Percentiles rank a stretch among this genome's conserved stretches.
phyloP scores from a whole-genome alignment of 169 alveolate species.

The Cryptosporidium ryanae region DNA sequence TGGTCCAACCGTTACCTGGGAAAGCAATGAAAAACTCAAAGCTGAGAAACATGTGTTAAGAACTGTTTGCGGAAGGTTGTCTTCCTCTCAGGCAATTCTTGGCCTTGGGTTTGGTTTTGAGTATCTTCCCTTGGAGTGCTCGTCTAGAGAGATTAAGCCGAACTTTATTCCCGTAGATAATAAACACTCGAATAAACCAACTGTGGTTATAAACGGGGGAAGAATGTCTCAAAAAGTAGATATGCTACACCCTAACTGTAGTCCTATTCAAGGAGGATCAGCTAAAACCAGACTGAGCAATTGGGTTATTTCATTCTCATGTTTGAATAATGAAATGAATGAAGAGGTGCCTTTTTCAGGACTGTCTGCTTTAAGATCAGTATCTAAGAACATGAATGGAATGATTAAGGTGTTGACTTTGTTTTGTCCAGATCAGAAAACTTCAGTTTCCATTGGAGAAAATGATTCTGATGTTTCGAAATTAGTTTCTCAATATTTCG shows the following conservation, averaged over 20 bases:
- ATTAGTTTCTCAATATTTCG: slow-evolving; percentile 27
- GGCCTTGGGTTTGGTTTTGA: slow-evolving; percentile 69
- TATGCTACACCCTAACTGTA: slow-evolving; percentile 42
- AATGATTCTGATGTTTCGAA: slow-evolving; percentile 24
- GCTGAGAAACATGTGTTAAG: slow-evolving; percentile 39
- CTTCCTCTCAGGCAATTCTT: slow-evolving; percentile 54
- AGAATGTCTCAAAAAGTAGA: slow-evolving; percentile 65
- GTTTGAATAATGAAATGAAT: slow-evolving; percentile 47
- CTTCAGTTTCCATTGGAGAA: slow-evolving; percentile 71
- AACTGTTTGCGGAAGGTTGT: slow-evolving; percentile 40
- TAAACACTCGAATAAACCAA: slow-evolving; percentile 30
- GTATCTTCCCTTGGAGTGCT: slow-evolving; percentile 42
- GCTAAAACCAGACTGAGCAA: slow-evolving; percentile 70
- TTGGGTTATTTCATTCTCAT: slow-evolving; percentile 65
- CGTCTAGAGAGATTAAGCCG: slow-evolving; percentile 21
- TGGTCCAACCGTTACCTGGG: slow-evolving; percentile 58
- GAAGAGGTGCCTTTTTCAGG: slow-evolving; percentile 61
- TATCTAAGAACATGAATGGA: slow-evolving; percentile 5
- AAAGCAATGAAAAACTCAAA: slow-evolving; percentile 34
- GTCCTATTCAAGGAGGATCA: slow-evolving; percentile 68
- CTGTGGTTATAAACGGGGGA: slow-evolving; percentile 45
- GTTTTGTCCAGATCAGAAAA: slow-evolving; percentile 48
- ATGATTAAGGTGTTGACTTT: slow-evolving; percentile 19
- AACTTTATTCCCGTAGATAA: slow-evolving; percentile 44
- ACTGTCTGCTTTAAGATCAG: slow-evolving; percentile 19